Base-by-base conservation (phyloP, 257 asterid species). In the Cordia subcordata region DNA sequence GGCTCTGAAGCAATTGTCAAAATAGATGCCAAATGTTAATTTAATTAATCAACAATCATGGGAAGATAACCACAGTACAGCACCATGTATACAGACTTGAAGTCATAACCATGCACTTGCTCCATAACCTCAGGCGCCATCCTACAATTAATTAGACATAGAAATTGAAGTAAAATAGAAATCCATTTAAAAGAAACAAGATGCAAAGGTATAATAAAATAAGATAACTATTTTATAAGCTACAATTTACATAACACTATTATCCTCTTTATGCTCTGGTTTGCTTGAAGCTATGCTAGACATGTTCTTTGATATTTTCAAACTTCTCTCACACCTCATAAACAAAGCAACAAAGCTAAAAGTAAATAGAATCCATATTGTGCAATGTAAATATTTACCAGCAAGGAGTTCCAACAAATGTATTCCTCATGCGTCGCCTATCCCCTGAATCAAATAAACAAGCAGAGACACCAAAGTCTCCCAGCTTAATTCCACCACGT, bases 121-220 rank as follows among this genome's bases (percentile, higher is more conserved):
- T 89, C 97, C 99, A 93, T 89, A 58, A 93, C 97, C 82, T 93
- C 99, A 0, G 99, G 99, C 32, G 99, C 97, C 99, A 93, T 93
- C 99, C 99, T 93, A 74, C 49, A 79, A 70, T 71, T 61, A 44
- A 59, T 71, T 13, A 72, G 60, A 68, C 37, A 62, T 57, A 49
- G 37, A 46, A 46, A 13, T 33, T 38, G 49, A 40, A 46, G 58
- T 55, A 14, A 51, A 56, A 52, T 19, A 19, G 4, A 39, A 35
- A 46, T 39, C 57, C 47, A 42, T 42, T 42, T 60, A 42, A 50
- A 58, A 17, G 35, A 39, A 58, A 16, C 46, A 57, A 50, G 58
- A 33, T 38, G 47, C 5, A 37, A 60, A 14, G 49, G 60, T 17
- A 47, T 20, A 38, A 22, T 20, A 66, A 62, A 61, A 37, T 27